Evolutionary conservation across 192 early-diverging fungal species (phyloP).

Genomic region (Umbelopsis sp.): DNA sequence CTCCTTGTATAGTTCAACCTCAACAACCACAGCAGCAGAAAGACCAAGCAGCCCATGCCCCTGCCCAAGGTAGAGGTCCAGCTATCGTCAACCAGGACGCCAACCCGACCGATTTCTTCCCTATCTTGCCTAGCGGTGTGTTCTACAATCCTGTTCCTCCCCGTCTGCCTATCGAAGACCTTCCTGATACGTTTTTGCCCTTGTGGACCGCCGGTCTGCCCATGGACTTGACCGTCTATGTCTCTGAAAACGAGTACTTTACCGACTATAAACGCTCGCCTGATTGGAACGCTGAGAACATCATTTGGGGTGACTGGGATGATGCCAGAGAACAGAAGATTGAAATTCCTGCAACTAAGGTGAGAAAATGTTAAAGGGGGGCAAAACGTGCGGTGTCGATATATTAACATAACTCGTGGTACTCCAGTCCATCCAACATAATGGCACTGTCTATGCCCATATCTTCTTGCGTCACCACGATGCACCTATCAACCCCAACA

Average conservation of each 20-base stretch:
- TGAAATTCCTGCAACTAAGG: conserved; percentile 48
- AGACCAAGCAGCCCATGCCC: not conserved
- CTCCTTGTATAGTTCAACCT: not conserved
- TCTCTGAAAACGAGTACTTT: conserved; percentile 51
- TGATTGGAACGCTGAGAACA: conserved; percentile 43
- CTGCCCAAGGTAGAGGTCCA: not conserved
- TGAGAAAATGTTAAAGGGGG: conserved; percentile 14
- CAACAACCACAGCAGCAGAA: not conserved
- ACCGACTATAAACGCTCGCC: conserved; percentile 41
- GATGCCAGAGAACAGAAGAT: conserved; percentile 46
- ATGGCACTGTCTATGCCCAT: conserved; percentile 63
- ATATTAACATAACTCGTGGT: not conserved
- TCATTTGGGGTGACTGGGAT: conserved; percentile 45
- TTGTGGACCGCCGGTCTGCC: conserved; percentile 26
- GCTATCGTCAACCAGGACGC: not conserved
- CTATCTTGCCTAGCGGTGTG: conserved; percentile 25
- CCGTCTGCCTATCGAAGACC: conserved; percentile 1
- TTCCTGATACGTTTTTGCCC: conserved; percentile 28
- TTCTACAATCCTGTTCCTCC: conserved; percentile 28
- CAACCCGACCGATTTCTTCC: conserved; percentile 24
- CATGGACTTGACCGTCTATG: conserved; percentile 52
- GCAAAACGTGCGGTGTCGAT: not conserved
- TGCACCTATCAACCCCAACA: conserved; percentile 44
- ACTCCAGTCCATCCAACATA: conserved; percentile 51
- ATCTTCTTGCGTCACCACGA: conserved; percentile 55